Percentiles rank a stretch among this genome's conserved stretches.
Evolutionary conservation across 2,329 filamentous ascomycete species (phyloP).

Genomic region (Epichloe gansuensis): DNA sequence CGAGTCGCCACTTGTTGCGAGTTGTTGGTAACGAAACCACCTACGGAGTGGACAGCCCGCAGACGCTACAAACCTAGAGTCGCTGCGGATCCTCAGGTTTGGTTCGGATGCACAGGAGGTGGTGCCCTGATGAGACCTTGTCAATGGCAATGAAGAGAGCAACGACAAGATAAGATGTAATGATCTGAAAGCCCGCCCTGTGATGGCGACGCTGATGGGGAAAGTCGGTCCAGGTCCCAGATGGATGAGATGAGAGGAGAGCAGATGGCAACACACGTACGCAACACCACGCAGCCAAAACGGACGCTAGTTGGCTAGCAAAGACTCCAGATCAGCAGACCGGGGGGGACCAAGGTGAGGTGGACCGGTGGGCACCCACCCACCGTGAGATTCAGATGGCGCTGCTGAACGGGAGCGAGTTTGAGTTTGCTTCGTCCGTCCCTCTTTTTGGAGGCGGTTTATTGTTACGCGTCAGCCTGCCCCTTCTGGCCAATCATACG

Average conservation of each 20-base stretch:
- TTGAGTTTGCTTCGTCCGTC: slow-evolving; percentile 2
- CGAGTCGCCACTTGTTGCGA: slow-evolving; percentile 3
- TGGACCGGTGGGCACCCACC: background rate
- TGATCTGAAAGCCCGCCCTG: background rate
- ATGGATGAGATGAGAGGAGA: background rate
- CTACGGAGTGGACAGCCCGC: background rate
- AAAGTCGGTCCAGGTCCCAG: background rate
- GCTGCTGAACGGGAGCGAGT: background rate
- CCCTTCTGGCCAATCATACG: slow-evolving; percentile 18
- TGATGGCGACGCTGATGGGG: slow-evolving; percentile 1
- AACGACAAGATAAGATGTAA: background rate
- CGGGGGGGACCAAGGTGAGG: background rate
- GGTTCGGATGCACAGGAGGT: background rate
- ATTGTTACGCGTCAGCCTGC: slow-evolving; percentile 23
- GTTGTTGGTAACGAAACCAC: background rate
- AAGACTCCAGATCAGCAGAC: too few relatives aligned
- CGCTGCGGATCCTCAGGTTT: background rate
- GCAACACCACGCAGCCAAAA: slow-evolving; percentile 1
- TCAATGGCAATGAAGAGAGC: background rate
- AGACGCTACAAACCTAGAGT: background rate
- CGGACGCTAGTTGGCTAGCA: background rate
- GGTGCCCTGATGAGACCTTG: background rate
- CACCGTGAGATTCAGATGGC: background rate
- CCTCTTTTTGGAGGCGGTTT: slow-evolving; percentile 17
- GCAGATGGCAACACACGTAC: background rate